These are phyloP conservation scores for Teunomyces atbi DNA, from an alignment of 805 yeast species.

Conservation along the genomic window DNA sequence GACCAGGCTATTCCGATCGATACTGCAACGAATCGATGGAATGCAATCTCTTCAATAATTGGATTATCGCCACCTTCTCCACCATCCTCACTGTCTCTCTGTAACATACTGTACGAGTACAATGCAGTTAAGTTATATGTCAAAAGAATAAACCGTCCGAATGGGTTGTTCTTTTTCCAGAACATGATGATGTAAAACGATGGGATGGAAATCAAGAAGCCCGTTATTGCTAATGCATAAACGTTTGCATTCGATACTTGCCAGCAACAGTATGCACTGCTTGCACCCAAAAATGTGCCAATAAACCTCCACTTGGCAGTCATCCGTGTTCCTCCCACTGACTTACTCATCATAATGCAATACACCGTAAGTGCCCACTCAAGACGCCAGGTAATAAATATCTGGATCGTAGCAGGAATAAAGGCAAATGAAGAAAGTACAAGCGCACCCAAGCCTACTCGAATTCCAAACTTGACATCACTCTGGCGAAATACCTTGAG, in stretches of 20 bases:
- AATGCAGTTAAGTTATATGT: constrained; percentile 78
- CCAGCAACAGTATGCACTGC: constrained; percentile 62
- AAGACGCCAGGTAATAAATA: constrained; percentile 66
- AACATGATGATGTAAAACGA: constrained; percentile 59
- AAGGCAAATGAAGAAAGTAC: constrained; percentile 67
- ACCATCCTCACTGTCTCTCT: constrained; percentile 53
- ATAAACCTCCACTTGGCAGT: constrained; percentile 70
- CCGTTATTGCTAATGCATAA: constrained; percentile 47
- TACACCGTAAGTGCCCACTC: constrained; percentile 87
- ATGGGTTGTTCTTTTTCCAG: constrained; percentile 64
- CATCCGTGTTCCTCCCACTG: constrained; percentile 81
- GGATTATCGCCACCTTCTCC: constrained; percentile 73
- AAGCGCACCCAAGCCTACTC: constrained; percentile 78
- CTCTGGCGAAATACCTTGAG: constrained; percentile 54
- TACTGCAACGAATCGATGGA: constrained; percentile 74
- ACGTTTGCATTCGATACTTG: constrained; percentile 53
- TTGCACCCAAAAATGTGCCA: constrained; percentile 75
- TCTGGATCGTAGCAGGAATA: constrained; percentile 49
- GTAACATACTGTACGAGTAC: constrained; percentile 68
- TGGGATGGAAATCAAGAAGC: constrained; percentile 47
- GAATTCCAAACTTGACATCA: constrained; percentile 74
- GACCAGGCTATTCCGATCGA: constrained; percentile 78
- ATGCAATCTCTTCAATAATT: constrained; percentile 67
- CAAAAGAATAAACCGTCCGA: constrained; percentile 67
- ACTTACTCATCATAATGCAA: constrained; percentile 80